Conservation (phyloP, 164 flowering plant species). For the Aristolochia californica region DNA sequence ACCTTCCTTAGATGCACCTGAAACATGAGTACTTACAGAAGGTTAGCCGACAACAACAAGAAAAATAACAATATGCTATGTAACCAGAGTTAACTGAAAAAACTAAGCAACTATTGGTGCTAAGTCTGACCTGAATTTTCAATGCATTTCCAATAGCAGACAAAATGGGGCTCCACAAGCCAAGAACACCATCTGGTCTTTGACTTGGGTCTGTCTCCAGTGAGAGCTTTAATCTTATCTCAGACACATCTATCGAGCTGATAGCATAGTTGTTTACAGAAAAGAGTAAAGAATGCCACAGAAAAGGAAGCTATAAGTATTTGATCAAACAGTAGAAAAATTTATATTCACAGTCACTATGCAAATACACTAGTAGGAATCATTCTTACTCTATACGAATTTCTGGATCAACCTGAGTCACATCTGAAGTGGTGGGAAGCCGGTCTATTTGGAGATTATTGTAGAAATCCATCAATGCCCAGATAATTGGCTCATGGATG, state of each 20-base stretch:
- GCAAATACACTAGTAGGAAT: no score
- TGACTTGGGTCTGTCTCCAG: conserved; percentile 81
- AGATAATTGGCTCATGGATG: conserved; percentile 92
- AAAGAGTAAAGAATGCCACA: background rate
- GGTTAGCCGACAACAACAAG: background rate
- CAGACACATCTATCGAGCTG: conserved; percentile 93
- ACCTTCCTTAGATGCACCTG: conserved; percentile 92
- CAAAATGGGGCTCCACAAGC: conserved; percentile 94
- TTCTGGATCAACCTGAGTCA: conserved; percentile 89
- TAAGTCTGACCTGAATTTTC: conserved; percentile 69
- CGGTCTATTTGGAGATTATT: conserved; percentile 65
- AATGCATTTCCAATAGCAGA: conserved; percentile 94
- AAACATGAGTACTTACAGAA: background rate
- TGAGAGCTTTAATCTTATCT: conserved; percentile 65
- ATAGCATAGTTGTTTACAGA: conserved; percentile 9
- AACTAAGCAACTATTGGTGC: no score
- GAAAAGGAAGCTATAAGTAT: background rate
- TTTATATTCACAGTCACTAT: no score
- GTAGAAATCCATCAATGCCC: conserved; percentile 77
- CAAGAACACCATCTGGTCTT: conserved; percentile 88
- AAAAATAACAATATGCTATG: background rate
- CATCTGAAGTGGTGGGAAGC: conserved; percentile 47
- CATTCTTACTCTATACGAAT: conserved; percentile 72
- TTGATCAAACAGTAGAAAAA: no score
- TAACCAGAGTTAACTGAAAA: background rate